Evolutionary conservation across 1,284 basidiomycete species (phyloP).

Genomic region (Hemileia vastatrix): DNA sequence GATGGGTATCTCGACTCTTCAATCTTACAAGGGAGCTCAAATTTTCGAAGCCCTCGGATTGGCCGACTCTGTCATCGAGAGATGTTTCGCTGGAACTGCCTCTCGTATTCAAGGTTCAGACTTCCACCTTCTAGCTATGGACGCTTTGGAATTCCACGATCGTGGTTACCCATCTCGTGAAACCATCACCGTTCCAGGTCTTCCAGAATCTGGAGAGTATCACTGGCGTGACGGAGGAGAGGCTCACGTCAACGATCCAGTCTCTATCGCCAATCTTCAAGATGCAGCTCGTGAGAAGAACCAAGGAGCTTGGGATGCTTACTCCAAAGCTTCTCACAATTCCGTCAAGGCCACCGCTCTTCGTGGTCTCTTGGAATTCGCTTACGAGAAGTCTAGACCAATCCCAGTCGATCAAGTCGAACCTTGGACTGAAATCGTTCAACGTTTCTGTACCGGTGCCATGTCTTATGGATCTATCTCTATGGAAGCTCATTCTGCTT

Average conservation of each 20-base stretch:
- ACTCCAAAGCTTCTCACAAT: conserved; percentile 29
- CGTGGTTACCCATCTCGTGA: conserved; percentile 37
- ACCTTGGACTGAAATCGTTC: conserved; percentile 43
- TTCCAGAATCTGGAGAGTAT: conserved; percentile 40
- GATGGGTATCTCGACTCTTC: conserved; percentile 41
- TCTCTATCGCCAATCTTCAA: conserved; percentile 39
- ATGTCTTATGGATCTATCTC: conserved; percentile 43
- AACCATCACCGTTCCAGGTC: conserved; percentile 33
- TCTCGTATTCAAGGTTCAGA: conserved; percentile 37
- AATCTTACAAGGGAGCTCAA: conserved; percentile 43
- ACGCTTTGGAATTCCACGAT: conserved; percentile 41
- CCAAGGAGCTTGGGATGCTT: conserved; percentile 37
- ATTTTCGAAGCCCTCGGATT: conserved; percentile 42
- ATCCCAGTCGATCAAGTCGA: conserved; percentile 43
- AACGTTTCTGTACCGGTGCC: conserved; percentile 42
- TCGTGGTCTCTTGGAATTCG: conserved; percentile 39
- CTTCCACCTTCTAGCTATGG: conserved; percentile 37
- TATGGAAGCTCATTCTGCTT: conserved; percentile 36
- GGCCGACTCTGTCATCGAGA: conserved; percentile 34
- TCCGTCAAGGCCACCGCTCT: conserved; percentile 37
- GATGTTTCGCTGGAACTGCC: conserved; percentile 41
- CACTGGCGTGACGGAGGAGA: conserved; percentile 42
- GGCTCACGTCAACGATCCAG: conserved; percentile 40
- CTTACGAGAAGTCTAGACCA: conserved; percentile 34
- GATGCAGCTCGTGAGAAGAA: conserved; percentile 39